These are phyloP conservation scores for Leishmania amazonensis DNA, from an alignment of 208 protist genomes.

Conservation along the genomic window DNA sequence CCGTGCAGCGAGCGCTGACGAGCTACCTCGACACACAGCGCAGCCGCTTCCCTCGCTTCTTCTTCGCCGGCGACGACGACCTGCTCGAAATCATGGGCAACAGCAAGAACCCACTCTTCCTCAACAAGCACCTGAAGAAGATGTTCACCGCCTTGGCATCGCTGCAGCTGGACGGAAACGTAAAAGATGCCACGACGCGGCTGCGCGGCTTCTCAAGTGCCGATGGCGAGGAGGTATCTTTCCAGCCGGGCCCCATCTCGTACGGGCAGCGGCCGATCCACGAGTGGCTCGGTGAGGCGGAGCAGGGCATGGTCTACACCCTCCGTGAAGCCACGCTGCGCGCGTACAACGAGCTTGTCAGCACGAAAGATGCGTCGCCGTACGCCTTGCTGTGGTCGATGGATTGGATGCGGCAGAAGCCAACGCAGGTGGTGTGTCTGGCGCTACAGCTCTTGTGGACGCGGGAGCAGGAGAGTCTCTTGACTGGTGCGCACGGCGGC, in stretches of 20 bases:
- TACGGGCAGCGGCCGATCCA: slow-evolving; percentile 84
- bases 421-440: slow-evolving; percentile 93
- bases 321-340: slow-evolving; percentile 74
- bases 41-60: slow-evolving; percentile 98
- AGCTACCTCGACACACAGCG: slow-evolving; percentile 98
- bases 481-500: slow-evolving; percentile 19
- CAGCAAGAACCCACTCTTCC: slow-evolving; percentile 90
- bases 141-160: slow-evolving; percentile 99
- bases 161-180: slow-evolving; percentile 50
- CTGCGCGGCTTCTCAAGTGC: slow-evolving; percentile 91
- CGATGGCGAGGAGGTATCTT: slow-evolving; percentile 95
- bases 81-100: slow-evolving; percentile 99
- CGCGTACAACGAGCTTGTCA: slow-evolving; percentile 38
- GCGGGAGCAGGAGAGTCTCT: slow-evolving; percentile 77
- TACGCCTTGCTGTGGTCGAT: slow-evolving; percentile 47
- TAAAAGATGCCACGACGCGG: slow-evolving; percentile 21
- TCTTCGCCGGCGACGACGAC: slow-evolving; percentile 99
- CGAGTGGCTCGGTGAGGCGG: slow-evolving; percentile 94
- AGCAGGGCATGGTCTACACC: slow-evolving; percentile 90
- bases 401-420: slow-evolving; percentile 90
- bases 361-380: background rate
- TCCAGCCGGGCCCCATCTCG: slow-evolving; percentile 43
- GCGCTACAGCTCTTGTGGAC: slow-evolving; percentile 95
- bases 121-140: slow-evolving; percentile 98
- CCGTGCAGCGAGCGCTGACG: slow-evolving; percentile 97